phyloP scores from a whole-genome alignment of 2,329 filamentous ascomycete species.

The Penicillium fuscoglaucum region DNA sequence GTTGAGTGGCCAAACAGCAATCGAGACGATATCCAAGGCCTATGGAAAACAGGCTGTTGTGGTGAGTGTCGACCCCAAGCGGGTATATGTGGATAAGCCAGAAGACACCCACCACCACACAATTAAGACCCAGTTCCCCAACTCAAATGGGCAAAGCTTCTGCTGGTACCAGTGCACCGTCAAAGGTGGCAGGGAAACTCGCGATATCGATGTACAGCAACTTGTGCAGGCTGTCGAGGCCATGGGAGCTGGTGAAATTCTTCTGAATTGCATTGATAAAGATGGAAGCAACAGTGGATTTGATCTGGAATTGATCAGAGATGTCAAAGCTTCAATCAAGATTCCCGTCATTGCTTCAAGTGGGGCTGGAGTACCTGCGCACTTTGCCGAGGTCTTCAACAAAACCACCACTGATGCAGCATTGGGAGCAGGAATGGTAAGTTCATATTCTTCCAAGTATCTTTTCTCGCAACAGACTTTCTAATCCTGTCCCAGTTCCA shows the following conservation, averaged over 20 bases:
- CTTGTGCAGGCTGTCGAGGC: constrained; percentile 86
- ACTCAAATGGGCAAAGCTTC: constrained; percentile 72
- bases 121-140: constrained; percentile 67
- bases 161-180: constrained; percentile 99
- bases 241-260: constrained; percentile 91
- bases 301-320: constrained; percentile 84
- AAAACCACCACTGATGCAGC: constrained; percentile 87
- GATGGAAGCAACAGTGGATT: constrained; percentile 95
- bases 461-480: neutral
- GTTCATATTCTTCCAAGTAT: constrained; percentile 26
- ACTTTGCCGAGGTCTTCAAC: constrained; percentile 89
- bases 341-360: constrained; percentile 96
- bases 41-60: constrained; percentile 98
- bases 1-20: constrained; percentile 79
- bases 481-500: constrained; percentile 64
- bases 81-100: constrained; percentile 75
- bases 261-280: constrained; percentile 96
- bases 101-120: constrained; percentile 72
- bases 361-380: constrained; percentile 80
- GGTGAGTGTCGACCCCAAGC: constrained; percentile 89
- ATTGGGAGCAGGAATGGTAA: constrained; percentile 85
- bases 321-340: constrained; percentile 81
- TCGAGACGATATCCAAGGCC: constrained; percentile 89
- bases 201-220: constrained; percentile 89
- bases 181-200: constrained; percentile 90